Conservation (phyloP, 2,329 filamentous ascomycete species). For the Fusarium pseudonygamai region DNA sequence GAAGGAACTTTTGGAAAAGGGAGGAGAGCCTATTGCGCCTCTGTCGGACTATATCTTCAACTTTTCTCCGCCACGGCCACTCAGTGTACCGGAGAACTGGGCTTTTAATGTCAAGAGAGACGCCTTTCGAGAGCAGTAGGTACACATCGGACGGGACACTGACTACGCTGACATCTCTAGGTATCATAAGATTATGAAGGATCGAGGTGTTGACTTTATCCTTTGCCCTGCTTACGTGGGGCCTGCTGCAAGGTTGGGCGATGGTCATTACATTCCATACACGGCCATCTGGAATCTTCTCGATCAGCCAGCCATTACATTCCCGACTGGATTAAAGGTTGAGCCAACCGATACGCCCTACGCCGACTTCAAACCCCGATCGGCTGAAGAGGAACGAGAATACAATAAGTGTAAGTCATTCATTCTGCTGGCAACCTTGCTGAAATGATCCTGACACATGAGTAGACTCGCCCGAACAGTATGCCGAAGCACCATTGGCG, state of each 20-base stretch:
- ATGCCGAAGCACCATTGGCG: accelerated
- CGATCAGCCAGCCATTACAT: neutral
- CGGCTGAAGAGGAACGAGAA: neutral
- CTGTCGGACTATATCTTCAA: neutral
- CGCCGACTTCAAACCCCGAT: neutral
- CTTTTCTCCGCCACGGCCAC: neutral
- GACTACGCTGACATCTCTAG: neutral
- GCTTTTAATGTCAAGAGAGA: neutral
- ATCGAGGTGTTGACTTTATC: neutral
- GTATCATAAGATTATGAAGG: neutral
- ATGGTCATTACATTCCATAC: neutral
- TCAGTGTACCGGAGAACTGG: neutral
- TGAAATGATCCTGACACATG: accelerated
- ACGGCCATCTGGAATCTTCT: neutral
- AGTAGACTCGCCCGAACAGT: neutral
- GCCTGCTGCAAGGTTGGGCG: neutral
- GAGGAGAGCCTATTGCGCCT: neutral
- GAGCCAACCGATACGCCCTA: neutral
- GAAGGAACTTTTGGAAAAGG: neutral
- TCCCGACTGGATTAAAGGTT: neutral
- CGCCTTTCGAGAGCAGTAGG: accelerated
- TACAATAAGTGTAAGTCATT: neutral
- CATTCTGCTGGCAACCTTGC: accelerated
- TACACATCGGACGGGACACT: accelerated
- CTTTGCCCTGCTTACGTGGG: neutral